Evolutionary conservation across 495 filamentous ascomycete genomes (phyloP).

Genomic region (Aspergillus affinis): DNA sequence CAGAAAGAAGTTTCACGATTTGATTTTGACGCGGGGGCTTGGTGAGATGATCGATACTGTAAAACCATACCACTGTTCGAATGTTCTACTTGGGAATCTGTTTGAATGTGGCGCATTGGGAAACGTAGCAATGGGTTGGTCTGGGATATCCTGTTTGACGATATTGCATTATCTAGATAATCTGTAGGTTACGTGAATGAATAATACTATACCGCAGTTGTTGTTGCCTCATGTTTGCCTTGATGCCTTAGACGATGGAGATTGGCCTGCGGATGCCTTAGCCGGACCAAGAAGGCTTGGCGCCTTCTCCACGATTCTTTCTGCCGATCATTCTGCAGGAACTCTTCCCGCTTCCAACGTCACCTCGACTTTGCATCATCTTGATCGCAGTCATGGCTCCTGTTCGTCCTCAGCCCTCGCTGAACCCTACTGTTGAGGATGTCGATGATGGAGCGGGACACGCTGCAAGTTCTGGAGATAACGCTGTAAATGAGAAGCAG

Average conservation of each 20-base stretch:
- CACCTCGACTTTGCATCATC: conserved; percentile 4
- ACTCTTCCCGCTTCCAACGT: neutral
- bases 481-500: neutral
- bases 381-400: conserved; percentile 3
- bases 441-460: conserved; percentile 5
- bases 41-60: conserved; percentile 38
- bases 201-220: neutral
- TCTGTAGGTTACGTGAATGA: neutral
- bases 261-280: too few relatives aligned
- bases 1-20: conserved; percentile 90
- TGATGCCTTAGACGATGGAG: too few relatives aligned
- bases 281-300: neutral
- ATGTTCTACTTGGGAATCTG: neutral
- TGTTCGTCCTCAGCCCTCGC: neutral
- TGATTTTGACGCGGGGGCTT: conserved; percentile 72
- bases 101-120: conserved; percentile 7
- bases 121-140: neutral
- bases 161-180: neutral
- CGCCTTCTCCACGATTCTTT: neutral
- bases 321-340: neutral
- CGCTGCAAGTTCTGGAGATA: neutral
- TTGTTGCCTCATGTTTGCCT: too few relatives aligned
- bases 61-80: conserved; percentile 1
- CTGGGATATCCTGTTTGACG: neutral
- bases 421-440: conserved; percentile 25